Percentiles rank a stretch among this genome's conserved stretches.
Conservation (phyloP, 1,139 yeast species). For the Saccharomyces hybrid region DNA sequence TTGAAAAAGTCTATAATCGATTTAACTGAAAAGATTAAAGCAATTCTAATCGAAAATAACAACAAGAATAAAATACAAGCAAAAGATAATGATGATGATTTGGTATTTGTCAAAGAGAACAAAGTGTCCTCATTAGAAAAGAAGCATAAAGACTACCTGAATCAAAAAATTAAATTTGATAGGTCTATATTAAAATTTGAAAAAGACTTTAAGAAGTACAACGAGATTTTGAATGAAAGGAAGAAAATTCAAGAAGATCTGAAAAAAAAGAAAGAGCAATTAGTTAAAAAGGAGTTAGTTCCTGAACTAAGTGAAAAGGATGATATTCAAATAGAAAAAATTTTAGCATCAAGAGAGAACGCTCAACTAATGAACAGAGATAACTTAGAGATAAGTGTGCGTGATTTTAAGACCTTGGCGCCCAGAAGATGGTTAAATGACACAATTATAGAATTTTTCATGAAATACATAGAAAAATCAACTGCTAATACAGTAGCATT, state of each 20-base stretch:
- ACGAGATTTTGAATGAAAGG: slow-evolving; percentile 38
- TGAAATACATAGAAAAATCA: slow-evolving; percentile 44
- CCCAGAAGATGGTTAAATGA: slow-evolving; percentile 86
- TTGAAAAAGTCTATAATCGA: slow-evolving; percentile 21
- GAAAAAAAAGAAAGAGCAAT: slow-evolving; percentile 32
- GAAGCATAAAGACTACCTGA: slow-evolving; percentile 21
- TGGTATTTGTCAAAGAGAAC: slow-evolving; percentile 31
- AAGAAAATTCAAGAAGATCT: slow-evolving; percentile 35
- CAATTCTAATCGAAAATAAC: slow-evolving; percentile 15
- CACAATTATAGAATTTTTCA: slow-evolving; percentile 76
- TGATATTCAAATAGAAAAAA: slow-evolving; percentile 32
- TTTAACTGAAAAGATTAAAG: slow-evolving; percentile 25
- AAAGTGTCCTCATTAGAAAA: slow-evolving; percentile 24
- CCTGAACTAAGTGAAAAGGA: slow-evolving; percentile 32
- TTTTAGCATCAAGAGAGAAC: slow-evolving; percentile 34
- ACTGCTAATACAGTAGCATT: slow-evolving; percentile 50
- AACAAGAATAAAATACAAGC: slow-evolving; percentile 2
- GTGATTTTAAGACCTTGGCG: slow-evolving; percentile 64
- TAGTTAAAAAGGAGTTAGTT: slow-evolving; percentile 22
- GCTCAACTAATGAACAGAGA: slow-evolving; percentile 37
- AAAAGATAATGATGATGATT: slow-evolving; percentile 22
- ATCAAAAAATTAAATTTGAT: slow-evolving; percentile 22
- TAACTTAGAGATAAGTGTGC: slow-evolving; percentile 52
- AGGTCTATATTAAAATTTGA: slow-evolving; percentile 27
- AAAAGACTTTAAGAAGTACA: slow-evolving; percentile 37